Base-by-base conservation (phyloP, 805 yeast species). In the Ogataea kodamae region DNA sequence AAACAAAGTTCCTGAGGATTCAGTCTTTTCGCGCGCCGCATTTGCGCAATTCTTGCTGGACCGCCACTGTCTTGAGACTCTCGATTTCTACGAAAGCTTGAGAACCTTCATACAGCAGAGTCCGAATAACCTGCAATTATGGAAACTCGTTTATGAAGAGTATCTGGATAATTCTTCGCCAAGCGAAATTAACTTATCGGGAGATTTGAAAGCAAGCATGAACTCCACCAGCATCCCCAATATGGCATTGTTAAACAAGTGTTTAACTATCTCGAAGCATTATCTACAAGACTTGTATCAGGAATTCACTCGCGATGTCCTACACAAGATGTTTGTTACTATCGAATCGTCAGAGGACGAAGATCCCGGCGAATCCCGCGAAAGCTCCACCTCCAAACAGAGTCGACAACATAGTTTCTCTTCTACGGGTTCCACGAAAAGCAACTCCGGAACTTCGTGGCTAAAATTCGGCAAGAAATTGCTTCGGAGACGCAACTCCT, bases 51-150 rank as follows among this genome's bases (percentile, higher is more conserved):
- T 50, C 30, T 43, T 61, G 18, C 36, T 49, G 2, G 46, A 50
- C 18, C 51, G 55, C 26, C 64, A 59, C 37, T 60, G 66, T 39
- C 22, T 53, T 3, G 66, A 61, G 37, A 61, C 60, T 30, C 47
- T 60, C 13, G 65, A 61, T 25, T 59, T 61, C 36, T 58, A 48
- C 28, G 25, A 49, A 15, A 57, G 55, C 17, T 36, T 59, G 11
- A 39, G 40, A 5, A 32, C 30, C 18, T 45, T 61, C 18, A 37
- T 49, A 3, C 22, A 35, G 2, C 37, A 35, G 14, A 39, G 40
- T n/a, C 22, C 40, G 27, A 18, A 19, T 6, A 47, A 43, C 12
- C 6, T 37, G 9, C 19, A 40, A n/a, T 46, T 42, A 16, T 61
- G 65, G 65, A 45, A 33, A 9, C 38, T 41, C 22, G 19, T 61